Evolutionary conservation across 305 asterid genomes (phyloP), one percentile per base, ranked within the genome.

Genomic region (Andrographis paniculata): DNA sequence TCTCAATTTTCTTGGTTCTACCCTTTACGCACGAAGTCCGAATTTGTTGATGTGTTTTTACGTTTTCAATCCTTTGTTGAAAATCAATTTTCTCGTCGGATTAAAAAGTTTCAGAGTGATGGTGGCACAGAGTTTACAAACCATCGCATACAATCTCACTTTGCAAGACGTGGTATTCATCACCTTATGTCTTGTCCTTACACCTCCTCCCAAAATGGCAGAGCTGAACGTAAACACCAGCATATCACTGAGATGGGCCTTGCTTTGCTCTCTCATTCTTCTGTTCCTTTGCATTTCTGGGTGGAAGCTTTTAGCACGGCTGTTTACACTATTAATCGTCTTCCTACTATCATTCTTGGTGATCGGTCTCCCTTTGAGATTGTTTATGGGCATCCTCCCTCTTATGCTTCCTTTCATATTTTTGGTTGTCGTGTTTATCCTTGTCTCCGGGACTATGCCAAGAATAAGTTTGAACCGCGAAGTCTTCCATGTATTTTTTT

Each of bases 361-460:
- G 3, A n/a, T 11, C 12, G 14, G 10, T 40, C 45, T 6, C 45
- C 45, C 4, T 40, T 40, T 40, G 45, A 40, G 16, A n/a, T 40
- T 5, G 16, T 40, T 7, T 40, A 4, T 18, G 16, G 19, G 7
- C 16, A 1, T 6, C 19, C 45, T 40, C 10, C 45, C 10, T 4
- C 16, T 2, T 40, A n/a, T 4, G 45, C 5, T 16, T n/a, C 16
- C 14, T 40, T 40, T 40, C 45, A 40, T 18, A 10, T 18, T 1
- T 40, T 40, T 40, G 45, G 45, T 40, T 40, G 45, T n/a, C 45
- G 45, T 5, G 45, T 40, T 5, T 40, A 40, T n/a, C 45, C 45
- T 1, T 40, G 45, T 40, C 14, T 40, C 14, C 45, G 45, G 10
- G 45, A 40, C 19, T 40, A 40, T n/a, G 19, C 45, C 19, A 10